Evolutionary conservation across 208 protist genomes (phyloP).

Genomic region (Borovskyia barvae): DNA sequence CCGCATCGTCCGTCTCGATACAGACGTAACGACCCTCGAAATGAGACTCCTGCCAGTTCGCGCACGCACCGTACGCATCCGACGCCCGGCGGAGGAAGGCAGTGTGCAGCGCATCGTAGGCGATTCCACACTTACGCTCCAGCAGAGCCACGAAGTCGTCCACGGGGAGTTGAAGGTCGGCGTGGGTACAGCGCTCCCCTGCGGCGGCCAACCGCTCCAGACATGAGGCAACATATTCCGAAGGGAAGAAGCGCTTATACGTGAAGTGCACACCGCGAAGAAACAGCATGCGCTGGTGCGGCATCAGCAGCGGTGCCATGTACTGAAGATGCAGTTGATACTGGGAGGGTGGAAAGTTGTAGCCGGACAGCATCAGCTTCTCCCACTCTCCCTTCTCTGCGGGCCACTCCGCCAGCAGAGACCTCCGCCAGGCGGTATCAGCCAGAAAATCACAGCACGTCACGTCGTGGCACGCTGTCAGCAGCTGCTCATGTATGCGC

Average conservation of each 20-base stretch:
- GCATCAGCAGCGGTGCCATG: slow-evolving; percentile 61
- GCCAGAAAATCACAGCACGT: slow-evolving; percentile 25
- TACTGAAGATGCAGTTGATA: slow-evolving; percentile 84
- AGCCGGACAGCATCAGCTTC: slow-evolving; percentile 45
- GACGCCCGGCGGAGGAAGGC: slow-evolving; percentile 35
- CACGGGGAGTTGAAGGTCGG: slow-evolving; percentile 29
- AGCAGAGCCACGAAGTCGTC: slow-evolving; percentile 27
- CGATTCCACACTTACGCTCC: slow-evolving; percentile 26
- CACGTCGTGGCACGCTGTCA: slow-evolving; percentile 18
- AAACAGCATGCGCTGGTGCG: slow-evolving; percentile 68
- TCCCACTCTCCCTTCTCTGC: slow-evolving; percentile 5
- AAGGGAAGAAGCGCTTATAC: slow-evolving; percentile 58
- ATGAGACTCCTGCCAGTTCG: slow-evolving; percentile 36
- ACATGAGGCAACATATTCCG: slow-evolving; percentile 43
- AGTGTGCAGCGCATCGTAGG: slow-evolving; percentile 41
- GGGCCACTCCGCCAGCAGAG: slow-evolving; percentile 8
- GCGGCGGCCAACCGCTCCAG: slow-evolving; percentile 16
- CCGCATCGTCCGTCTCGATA: background rate
- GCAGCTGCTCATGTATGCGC: slow-evolving; percentile 13
- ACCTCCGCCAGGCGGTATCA: slow-evolving; percentile 8
- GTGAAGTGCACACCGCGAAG: slow-evolving; percentile 74
- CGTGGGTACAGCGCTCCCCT: background rate
- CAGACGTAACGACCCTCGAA: slow-evolving; percentile 34
- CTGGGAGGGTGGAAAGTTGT: slow-evolving; percentile 81
- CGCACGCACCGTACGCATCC: slow-evolving; percentile 19